phyloP scores from a whole-genome alignment of 2,329 filamentous ascomycete genomes.

The Trichoderma endophyticum region DNA sequence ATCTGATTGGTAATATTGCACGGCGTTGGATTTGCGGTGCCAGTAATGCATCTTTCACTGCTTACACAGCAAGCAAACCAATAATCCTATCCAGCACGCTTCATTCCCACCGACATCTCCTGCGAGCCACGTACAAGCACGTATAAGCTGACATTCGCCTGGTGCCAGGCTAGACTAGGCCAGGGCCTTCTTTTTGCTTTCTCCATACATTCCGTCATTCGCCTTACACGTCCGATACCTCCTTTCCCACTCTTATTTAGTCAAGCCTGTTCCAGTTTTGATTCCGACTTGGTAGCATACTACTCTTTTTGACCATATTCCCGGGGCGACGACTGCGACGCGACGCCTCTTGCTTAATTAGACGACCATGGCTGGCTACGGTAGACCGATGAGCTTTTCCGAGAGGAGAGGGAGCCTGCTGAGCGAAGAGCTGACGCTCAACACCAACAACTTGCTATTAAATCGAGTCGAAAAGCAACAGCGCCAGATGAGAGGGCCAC shows the following conservation, averaged over 20 bases:
- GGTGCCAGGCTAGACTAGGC: conserved; percentile 4
- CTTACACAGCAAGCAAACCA: background rate
- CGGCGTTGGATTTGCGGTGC: background rate
- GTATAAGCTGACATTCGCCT: conserved; percentile 7
- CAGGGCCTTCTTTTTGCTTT: background rate
- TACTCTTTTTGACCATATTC: background rate
- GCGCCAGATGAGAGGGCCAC: conserved; percentile 52
- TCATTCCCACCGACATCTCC: background rate
- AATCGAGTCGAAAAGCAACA: conserved; percentile 51
- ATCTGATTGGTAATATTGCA: background rate
- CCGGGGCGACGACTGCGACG: background rate
- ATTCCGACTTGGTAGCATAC: background rate
- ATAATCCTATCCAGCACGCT: background rate
- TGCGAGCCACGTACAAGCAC: background rate
- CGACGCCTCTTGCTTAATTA: background rate
- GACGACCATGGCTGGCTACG: conserved; percentile 35
- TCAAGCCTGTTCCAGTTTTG: background rate
- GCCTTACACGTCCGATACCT: background rate
- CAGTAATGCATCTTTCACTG: conserved; percentile 8
- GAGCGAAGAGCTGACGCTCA: conserved; percentile 56
- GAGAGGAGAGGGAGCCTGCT: conserved; percentile 58
- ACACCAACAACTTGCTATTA: conserved; percentile 44
- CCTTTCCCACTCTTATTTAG: background rate
- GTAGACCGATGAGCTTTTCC: conserved; percentile 56
- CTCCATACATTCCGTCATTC: background rate